These are phyloP conservation scores for Atkinsonella texensis DNA, from an alignment of 2,329 filamentous ascomycete species.

Conservation along the genomic window DNA sequence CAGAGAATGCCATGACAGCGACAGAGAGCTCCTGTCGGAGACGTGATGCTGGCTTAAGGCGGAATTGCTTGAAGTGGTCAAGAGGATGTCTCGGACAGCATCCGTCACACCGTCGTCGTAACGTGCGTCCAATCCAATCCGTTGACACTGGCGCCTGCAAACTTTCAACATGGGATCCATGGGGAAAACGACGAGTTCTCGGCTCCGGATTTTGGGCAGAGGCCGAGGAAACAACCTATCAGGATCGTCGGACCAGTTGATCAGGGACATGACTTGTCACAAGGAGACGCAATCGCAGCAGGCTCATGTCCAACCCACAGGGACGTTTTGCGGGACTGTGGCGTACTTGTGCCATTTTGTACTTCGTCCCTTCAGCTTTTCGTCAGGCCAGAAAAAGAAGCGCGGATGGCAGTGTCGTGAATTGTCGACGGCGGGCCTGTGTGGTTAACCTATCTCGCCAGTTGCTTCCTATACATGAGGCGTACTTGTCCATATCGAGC, in stretches of 20 bases:
- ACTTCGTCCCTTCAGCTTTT: neutral
- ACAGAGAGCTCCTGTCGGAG: neutral
- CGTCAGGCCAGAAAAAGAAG: neutral
- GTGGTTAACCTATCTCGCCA: neutral
- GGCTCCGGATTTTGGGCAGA: neutral
- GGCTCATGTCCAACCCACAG: neutral
- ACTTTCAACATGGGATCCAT: neutral
- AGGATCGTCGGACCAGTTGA: neutral
- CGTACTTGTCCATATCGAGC: neutral
- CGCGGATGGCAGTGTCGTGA: neutral
- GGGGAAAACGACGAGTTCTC: neutral
- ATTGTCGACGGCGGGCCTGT: too few species aligned
- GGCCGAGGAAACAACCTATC: neutral
- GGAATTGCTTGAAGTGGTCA: neutral
- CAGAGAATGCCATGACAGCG: neutral
- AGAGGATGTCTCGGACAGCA: neutral
- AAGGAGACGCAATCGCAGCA: neutral
- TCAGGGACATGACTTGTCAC: neutral
- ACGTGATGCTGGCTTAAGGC: neutral
- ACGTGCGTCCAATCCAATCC: neutral
- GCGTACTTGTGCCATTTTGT: too few species aligned
- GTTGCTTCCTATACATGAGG: neutral
- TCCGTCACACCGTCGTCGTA: neutral
- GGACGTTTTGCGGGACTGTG: neutral
- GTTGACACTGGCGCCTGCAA: neutral